Evolutionary conservation across 140 eudicot genomes (phyloP).

Genomic region (Ambrosia hybrid): DNA sequence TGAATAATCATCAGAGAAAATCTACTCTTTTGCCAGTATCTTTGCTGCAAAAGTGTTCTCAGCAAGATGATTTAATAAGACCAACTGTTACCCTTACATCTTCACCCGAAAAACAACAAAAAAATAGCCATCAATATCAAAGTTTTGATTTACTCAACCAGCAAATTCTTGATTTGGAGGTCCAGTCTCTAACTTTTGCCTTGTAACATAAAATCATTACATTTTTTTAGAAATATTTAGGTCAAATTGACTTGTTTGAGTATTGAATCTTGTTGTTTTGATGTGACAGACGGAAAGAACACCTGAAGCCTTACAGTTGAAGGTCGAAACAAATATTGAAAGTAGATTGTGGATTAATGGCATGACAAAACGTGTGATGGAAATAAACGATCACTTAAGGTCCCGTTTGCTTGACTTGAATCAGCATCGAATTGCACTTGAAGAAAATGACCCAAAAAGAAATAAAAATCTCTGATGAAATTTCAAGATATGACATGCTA

Average conservation of each 20-base stretch:
- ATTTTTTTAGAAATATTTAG: background rate
- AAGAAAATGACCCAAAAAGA: constrained; percentile 17
- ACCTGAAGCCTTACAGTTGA: constrained; percentile 43
- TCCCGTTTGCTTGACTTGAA: constrained; percentile 40
- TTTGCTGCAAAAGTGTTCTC: constrained; percentile 40
- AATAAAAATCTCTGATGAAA: constrained; percentile 10
- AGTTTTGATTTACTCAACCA: constrained; percentile 35
- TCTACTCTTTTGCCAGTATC: constrained; percentile 36
- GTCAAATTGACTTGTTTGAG: background rate
- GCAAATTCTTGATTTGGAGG: constrained; percentile 48
- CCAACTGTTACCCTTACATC: constrained; percentile 36
- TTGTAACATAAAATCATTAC: background rate
- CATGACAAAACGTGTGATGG: constrained; percentile 48
- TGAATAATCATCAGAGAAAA: constrained; percentile 31
- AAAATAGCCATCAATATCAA: constrained; percentile 28
- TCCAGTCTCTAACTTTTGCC: constrained; percentile 20
- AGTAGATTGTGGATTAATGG: constrained; percentile 25
- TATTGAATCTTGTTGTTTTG: background rate
- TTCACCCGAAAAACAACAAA: constrained; percentile 25
- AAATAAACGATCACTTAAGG: constrained; percentile 37
- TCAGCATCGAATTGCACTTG: constrained; percentile 25
- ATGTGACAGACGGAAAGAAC: constrained; percentile 35
- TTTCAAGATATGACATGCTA: background rate
- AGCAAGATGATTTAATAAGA: constrained; percentile 6
- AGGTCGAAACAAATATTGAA: constrained; percentile 33